phyloP scores from a whole-genome alignment of 2,329 filamentous ascomycete species.

The Aspergillus ibericus region DNA sequence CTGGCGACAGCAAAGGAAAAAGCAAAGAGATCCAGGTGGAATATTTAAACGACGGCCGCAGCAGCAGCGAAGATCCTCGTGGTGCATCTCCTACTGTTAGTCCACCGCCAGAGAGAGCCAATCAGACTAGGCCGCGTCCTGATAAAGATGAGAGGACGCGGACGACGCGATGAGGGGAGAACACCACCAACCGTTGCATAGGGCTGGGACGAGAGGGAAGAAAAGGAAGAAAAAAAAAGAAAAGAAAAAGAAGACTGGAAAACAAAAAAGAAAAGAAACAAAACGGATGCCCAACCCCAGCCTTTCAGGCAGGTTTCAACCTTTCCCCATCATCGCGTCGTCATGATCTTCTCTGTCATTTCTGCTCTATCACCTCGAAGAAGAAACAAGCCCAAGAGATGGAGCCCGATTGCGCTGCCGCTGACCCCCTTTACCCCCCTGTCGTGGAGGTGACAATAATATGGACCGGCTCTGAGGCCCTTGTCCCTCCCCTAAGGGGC shows the following conservation, averaged over 20 bases:
- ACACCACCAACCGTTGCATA: not conserved
- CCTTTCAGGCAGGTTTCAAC: not conserved
- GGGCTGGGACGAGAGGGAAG: not conserved
- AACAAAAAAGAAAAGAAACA: not conserved
- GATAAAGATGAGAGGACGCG: constrained; percentile 2
- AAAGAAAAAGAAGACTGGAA: not conserved
- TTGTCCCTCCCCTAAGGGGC: not conserved
- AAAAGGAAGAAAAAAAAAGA: not conserved
- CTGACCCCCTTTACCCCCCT: not conserved
- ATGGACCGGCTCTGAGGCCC: not conserved
- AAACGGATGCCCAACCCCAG: constrained; percentile 2
- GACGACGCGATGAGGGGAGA: not conserved
- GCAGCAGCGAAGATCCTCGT: constrained; percentile 3
- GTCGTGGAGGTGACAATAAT: not conserved
- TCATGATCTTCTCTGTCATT: constrained; percentile 1
- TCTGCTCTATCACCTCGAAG: not conserved
- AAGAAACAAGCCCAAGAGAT: not conserved
- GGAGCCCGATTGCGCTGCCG: not conserved
- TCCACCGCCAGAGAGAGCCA: not conserved
- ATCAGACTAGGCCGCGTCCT: not conserved
- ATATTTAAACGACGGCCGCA: constrained; percentile 5
- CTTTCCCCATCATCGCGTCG: constrained; percentile 5
- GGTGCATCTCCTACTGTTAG: not conserved
- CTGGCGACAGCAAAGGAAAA: not conserved
- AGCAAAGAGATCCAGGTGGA: not conserved